Percentiles rank a stretch among this genome's conserved stretches.
phyloP scores from a whole-genome alignment of 192 early-diverging fungal genomes.

The Linnemannia exigua region DNA sequence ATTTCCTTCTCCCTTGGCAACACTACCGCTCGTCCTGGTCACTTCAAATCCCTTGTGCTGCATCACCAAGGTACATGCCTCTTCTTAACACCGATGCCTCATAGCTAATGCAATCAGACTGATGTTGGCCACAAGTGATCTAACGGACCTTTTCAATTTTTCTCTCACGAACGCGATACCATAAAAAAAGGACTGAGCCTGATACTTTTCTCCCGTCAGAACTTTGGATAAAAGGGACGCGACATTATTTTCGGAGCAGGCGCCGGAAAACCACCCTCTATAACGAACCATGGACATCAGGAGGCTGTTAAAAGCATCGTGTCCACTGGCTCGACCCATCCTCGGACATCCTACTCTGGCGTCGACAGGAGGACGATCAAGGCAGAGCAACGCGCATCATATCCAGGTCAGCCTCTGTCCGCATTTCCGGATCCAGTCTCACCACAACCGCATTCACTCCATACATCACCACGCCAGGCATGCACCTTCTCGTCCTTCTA shows the following conservation, averaged over 20 bases:
- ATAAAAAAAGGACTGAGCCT: neutral
- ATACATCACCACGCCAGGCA: neutral
- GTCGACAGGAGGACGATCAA: neutral
- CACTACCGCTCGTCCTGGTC: neutral
- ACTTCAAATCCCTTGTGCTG: neutral
- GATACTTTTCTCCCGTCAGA: neutral
- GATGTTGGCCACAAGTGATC: neutral
- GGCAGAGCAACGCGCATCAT: neutral
- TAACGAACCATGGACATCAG: constrained; percentile 35
- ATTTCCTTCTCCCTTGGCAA: neutral
- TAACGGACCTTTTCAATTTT: neutral
- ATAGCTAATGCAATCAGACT: neutral
- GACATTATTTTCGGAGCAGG: neutral
- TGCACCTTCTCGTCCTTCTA: neutral
- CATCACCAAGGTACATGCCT: constrained; percentile 2
- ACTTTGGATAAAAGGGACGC: neutral
- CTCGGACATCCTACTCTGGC: neutral
- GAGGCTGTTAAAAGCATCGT: constrained; percentile 23
- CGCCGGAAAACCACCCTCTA: neutral
- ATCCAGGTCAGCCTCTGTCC: neutral
- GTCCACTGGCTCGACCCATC: constrained; percentile 17
- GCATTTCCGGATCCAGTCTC: neutral
- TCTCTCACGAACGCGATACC: neutral
- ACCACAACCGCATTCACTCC: neutral
- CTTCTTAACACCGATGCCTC: neutral